These are phyloP conservation scores for Tetrahymena malaccensis DNA, from an alignment of 73 alveolate species.

Conservation along the genomic window DNA sequence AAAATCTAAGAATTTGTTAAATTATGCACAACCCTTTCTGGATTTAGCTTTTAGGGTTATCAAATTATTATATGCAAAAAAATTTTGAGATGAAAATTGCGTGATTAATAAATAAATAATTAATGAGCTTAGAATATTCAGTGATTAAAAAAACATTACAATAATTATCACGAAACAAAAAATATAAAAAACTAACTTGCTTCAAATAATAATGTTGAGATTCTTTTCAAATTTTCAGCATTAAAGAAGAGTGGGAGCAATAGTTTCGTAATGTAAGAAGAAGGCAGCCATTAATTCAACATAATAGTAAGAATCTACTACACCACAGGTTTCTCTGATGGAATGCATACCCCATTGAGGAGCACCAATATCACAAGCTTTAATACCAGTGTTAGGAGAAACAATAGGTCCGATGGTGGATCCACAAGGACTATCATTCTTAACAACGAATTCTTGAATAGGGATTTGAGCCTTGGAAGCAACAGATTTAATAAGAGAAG, in stretches of 20 bases:
- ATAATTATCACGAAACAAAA: too few species aligned
- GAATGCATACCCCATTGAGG: constrained; percentile 96
- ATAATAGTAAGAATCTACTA: constrained; percentile 58
- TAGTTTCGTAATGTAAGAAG: constrained; percentile 1
- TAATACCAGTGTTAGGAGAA: constrained; percentile 91
- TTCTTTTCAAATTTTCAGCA: constrained; percentile 4
- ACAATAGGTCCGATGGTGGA: constrained; percentile 93
- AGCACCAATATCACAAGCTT: constrained; percentile 95
- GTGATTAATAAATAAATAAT: too few species aligned
- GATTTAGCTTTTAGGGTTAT: too few species aligned
- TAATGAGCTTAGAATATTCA: too few species aligned
- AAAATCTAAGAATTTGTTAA: too few species aligned
- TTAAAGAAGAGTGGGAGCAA: constrained; percentile 24
- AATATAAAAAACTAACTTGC: background rate
- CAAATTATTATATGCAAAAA: too few species aligned
- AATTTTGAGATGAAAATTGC: too few species aligned
- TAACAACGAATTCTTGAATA: constrained; percentile 90
- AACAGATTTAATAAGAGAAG: constrained; percentile 75
- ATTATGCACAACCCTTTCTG: too few species aligned
- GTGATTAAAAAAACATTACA: too few species aligned
- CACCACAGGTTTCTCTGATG: constrained; percentile 92
- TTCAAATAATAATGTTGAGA: background rate
- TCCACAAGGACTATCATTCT: constrained; percentile 94
- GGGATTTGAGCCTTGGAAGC: constrained; percentile 77
- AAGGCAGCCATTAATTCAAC: constrained; percentile 18